Conservation (phyloP, 2,329 filamentous ascomycete species). For the Samsoniella hepiali region DNA sequence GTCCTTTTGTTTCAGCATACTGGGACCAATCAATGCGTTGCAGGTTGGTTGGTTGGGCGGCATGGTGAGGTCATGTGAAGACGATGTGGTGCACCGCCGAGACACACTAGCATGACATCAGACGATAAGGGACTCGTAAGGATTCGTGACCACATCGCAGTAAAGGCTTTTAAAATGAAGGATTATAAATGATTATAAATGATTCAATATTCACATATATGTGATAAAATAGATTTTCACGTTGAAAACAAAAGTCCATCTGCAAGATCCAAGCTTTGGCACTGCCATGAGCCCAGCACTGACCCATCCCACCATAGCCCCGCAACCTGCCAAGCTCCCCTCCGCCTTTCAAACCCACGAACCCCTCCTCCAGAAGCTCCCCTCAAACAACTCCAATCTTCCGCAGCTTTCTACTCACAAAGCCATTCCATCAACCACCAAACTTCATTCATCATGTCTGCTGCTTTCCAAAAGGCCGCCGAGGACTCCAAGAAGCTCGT, state of each 20-base stretch:
- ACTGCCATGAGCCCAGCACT: neutral
- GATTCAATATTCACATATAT: too few species aligned
- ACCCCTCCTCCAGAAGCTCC: neutral
- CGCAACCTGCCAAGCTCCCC: slow-evolving; percentile 4
- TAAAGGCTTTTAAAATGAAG: neutral
- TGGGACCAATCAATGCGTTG: neutral
- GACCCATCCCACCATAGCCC: neutral
- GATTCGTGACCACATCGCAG: neutral
- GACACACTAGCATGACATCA: slow-evolving; percentile 5
- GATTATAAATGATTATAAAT: too few species aligned
- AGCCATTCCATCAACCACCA: slow-evolving; percentile 10
- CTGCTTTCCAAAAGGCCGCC: slow-evolving; percentile 55
- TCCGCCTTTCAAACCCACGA: neutral
- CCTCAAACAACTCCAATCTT: neutral
- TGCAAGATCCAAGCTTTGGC: neutral
- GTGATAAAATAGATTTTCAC: too few species aligned
- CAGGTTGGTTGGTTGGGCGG: neutral
- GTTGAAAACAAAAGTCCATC: too few species aligned
- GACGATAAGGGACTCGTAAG: neutral
- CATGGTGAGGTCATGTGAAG: slow-evolving; percentile 12
- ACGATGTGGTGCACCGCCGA: neutral
- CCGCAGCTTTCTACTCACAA: neutral
- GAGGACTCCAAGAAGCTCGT: slow-evolving; percentile 65
- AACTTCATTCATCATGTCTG: slow-evolving; percentile 37
- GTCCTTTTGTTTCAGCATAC: neutral